A percentile compares a stretch with the other conserved stretches of the same genome.
These are phyloP conservation scores for Taphrina flavorubra DNA, from an alignment of 1,139 yeast species.

Conservation along the genomic window DNA sequence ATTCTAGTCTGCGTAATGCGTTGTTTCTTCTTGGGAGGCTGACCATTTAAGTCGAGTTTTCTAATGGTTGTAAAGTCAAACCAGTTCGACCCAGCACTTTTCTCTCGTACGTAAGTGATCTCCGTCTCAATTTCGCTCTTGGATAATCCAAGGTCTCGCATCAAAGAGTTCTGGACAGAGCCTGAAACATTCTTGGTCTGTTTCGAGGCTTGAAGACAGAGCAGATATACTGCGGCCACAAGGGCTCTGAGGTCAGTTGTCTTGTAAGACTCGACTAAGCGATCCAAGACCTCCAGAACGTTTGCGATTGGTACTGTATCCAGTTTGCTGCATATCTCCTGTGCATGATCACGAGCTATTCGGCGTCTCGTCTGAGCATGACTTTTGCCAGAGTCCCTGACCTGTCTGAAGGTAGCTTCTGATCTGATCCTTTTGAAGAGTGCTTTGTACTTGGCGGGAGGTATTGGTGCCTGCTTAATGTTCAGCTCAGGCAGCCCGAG, in stretches of 20 bases:
- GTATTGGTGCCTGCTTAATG: slow-evolving; percentile 18
- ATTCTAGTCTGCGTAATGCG: slow-evolving; percentile 26
- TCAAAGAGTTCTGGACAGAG: background rate
- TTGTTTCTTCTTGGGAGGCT: slow-evolving; percentile 5
- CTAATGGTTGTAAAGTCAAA: slow-evolving; percentile 14
- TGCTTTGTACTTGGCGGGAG: slow-evolving; percentile 22
- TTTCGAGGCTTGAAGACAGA: slow-evolving; percentile 3
- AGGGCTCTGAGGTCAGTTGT: slow-evolving; percentile 14
- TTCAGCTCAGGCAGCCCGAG: slow-evolving; percentile 23
- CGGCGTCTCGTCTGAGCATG: slow-evolving; percentile 21
- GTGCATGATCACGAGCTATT: slow-evolving; percentile 24
- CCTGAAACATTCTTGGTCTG: slow-evolving; percentile 4
- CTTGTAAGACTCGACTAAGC: slow-evolving; percentile 1
- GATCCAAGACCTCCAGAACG: slow-evolving; percentile 12
- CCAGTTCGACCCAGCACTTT: slow-evolving; percentile 18
- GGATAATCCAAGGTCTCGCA: slow-evolving; percentile 10
- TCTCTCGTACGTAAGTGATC: background rate
- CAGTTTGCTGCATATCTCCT: slow-evolving; percentile 15
- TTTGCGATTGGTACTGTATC: slow-evolving; percentile 4
- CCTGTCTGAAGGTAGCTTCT: slow-evolving; percentile 30
- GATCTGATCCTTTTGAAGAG: slow-evolving; percentile 22
- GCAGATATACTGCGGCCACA: slow-evolving; percentile 21
- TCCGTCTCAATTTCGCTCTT: slow-evolving; percentile 26
- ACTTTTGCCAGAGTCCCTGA: slow-evolving; percentile 23
- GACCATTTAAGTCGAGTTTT: slow-evolving; percentile 3